Percentiles rank a stretch among this genome's conserved stretches.
Conservation (phyloP, 2,329 filamentous ascomycete genomes). For the Botrytis fragariae region DNA sequence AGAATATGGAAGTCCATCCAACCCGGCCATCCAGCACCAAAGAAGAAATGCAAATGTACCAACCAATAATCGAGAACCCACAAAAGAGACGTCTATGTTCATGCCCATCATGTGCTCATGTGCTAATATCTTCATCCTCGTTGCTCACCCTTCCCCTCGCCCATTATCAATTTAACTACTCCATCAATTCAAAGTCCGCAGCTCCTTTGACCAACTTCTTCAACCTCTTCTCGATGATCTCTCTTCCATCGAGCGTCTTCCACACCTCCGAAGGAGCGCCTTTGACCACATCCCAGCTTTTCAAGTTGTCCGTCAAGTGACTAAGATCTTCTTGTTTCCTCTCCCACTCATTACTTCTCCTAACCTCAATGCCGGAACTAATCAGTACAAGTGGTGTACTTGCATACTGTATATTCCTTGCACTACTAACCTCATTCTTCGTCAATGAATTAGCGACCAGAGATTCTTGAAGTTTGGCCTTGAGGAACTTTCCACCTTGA, state of each 20-base stretch:
- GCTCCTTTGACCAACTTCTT: conserved; percentile 56
- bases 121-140: neutral
- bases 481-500: conserved; percentile 80
- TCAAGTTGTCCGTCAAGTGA: conserved; percentile 72
- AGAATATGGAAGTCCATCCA: conserved; percentile 5
- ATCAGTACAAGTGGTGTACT: conserved; percentile 76
- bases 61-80: neutral
- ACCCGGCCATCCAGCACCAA: conserved; percentile 4
- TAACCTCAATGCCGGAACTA: conserved; percentile 73
- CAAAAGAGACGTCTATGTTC: neutral
- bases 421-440: conserved; percentile 75
- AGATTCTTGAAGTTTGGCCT: conserved; percentile 89
- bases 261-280: conserved; percentile 85
- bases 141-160: neutral
- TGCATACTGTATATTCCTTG: conserved; percentile 74
- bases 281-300: conserved; percentile 83
- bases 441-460: conserved; percentile 83
- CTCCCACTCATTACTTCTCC: conserved; percentile 70
- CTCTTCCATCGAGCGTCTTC: conserved; percentile 68
- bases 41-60: neutral
- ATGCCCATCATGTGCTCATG: neutral
- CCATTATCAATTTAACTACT: neutral
- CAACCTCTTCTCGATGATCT: conserved; percentile 76
- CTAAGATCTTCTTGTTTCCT: conserved; percentile 82
- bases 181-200: neutral